Conservation (phyloP, 2,329 filamentous ascomycete species). For the Emergomyces africanus region DNA sequence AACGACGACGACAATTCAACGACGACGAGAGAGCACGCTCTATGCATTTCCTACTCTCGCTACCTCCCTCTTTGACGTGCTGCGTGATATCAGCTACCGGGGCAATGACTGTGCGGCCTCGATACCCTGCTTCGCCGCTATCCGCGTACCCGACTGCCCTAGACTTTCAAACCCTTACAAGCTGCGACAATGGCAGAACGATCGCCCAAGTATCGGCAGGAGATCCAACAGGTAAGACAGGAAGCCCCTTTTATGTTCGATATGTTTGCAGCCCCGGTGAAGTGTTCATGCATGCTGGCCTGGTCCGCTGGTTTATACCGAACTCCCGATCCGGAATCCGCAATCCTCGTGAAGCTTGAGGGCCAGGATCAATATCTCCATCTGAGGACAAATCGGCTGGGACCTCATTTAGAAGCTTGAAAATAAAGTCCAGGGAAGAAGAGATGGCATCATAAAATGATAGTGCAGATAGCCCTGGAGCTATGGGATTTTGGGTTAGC, state of each 20-base stretch:
- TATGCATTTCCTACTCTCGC: background rate
- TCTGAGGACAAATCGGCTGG: background rate
- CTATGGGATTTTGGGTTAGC: background rate
- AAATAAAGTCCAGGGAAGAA: background rate
- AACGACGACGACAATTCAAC: background rate
- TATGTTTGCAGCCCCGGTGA: background rate
- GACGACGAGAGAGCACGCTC: background rate
- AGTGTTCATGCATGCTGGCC: background rate
- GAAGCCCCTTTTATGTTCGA: background rate
- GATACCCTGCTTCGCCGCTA: background rate
- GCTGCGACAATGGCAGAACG: conserved; percentile 54
- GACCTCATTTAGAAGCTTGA: background rate
- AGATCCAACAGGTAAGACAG: conserved; percentile 85
- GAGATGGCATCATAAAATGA: background rate
- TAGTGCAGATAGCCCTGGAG: background rate
- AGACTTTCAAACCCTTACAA: background rate
- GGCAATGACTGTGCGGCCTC: background rate
- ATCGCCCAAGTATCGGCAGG: conserved; percentile 81
- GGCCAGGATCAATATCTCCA: background rate
- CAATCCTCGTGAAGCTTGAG: background rate
- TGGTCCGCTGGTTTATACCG: background rate
- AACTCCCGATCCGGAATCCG: background rate
- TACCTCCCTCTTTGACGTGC: background rate
- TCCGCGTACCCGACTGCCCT: background rate
- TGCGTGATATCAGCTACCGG: background rate